Evolutionary conservation across 176 grass and related monocot genomes (phyloP).

Genomic region (Oryza australiensis): DNA sequence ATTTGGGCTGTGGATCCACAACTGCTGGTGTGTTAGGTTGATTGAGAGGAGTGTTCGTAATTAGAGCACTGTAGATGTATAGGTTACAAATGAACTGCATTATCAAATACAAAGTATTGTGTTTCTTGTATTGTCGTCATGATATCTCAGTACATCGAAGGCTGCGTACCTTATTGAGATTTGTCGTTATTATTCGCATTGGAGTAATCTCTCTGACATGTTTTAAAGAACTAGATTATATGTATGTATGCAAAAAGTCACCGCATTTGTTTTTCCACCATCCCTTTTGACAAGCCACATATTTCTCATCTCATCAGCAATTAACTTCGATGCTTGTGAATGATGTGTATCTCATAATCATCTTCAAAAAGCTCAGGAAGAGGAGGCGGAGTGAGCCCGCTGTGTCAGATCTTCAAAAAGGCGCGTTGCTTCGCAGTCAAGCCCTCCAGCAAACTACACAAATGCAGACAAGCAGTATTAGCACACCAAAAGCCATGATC

Average conservation of each 20-base stretch:
- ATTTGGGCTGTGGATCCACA: too few species aligned
- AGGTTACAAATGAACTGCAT: neutral
- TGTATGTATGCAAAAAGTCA: neutral
- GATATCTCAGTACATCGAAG: neutral
- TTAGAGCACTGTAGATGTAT: too few species aligned
- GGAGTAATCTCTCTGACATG: neutral
- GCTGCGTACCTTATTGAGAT: too few species aligned
- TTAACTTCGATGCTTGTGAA: neutral
- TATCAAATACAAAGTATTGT: neutral
- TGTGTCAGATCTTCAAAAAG: constrained; percentile 68
- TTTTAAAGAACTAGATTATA: neutral
- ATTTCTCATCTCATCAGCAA: neutral
- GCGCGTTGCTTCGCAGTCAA: constrained; percentile 31
- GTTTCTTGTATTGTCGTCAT: neutral
- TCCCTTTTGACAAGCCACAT: neutral
- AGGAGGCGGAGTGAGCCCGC: constrained; percentile 28
- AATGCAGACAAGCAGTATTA: neutral
- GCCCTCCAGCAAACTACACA: constrained; percentile 42
- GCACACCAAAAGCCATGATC: neutral
- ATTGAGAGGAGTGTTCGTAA: too few species aligned
- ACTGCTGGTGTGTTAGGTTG: too few species aligned
- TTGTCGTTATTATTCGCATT: neutral
- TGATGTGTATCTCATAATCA: too few species aligned
- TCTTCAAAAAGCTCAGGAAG: neutral
- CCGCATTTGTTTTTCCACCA: neutral